phyloP scores from a whole-genome alignment of 164 flowering plant species.

The Brasenia schreberi region DNA sequence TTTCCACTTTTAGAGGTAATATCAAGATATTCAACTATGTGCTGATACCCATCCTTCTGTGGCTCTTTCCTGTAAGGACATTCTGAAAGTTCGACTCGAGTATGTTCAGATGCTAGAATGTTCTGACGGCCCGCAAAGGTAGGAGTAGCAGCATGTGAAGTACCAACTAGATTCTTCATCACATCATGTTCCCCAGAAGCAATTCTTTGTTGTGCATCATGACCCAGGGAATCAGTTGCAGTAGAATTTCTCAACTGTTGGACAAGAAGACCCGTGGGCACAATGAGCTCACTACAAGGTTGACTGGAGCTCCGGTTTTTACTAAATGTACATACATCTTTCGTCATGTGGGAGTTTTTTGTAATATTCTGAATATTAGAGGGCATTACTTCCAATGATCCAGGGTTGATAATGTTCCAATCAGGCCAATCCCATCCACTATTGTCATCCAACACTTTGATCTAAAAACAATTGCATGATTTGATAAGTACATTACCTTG shows the following conservation, averaged over 20 bases:
- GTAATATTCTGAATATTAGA: slow-evolving; percentile 10
- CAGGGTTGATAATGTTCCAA: slow-evolving; percentile 29
- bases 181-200: slow-evolving; percentile 10
- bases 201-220: slow-evolving; percentile 7
- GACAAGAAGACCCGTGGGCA: slow-evolving; percentile 8
- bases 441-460: slow-evolving; percentile 52
- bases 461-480: slow-evolving; percentile 18
- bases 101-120: not conserved
- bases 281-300: slow-evolving; percentile 8
- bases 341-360: slow-evolving; percentile 15
- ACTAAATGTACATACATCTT: slow-evolving; percentile 18
- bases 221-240: slow-evolving; percentile 3
- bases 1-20: slow-evolving; percentile 14
- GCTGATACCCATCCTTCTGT: slow-evolving; percentile 14
- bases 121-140: slow-evolving; percentile 9
- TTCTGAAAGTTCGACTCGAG: slow-evolving; percentile 2
- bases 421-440: slow-evolving; percentile 72
- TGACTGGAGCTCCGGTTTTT: slow-evolving; percentile 14
- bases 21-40: slow-evolving; percentile 16
- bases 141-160: slow-evolving; percentile 10
- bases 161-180: slow-evolving; percentile 11
- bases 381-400: slow-evolving; percentile 18
- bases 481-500: too few species aligned
- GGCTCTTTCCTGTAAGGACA: slow-evolving; percentile 9
- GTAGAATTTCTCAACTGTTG: slow-evolving; percentile 8